These are phyloP conservation scores for Amoebophrya sp. DNA, from an alignment of 169 alveolate genomes.

Conservation along the genomic window DNA sequence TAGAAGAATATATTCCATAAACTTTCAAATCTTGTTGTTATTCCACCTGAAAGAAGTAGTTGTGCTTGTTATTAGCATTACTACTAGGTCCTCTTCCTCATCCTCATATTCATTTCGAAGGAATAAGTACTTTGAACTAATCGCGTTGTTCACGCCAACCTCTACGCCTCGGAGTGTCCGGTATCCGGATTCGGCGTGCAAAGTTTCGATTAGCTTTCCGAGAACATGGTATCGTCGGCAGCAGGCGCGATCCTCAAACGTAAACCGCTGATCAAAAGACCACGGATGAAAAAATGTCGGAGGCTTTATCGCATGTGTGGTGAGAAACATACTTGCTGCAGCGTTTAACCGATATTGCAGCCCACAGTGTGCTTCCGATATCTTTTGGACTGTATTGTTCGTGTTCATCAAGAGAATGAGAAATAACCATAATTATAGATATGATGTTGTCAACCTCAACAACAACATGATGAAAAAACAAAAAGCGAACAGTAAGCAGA, in stretches of 20 bases:
- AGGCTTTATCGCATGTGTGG: background rate
- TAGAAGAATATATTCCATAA: too few species aligned
- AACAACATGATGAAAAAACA: too few species aligned
- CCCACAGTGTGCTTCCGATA: background rate
- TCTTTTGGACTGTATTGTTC: background rate
- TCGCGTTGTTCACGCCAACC: constrained; percentile 17
- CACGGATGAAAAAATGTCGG: background rate
- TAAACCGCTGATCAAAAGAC: background rate
- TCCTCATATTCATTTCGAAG: too few species aligned
- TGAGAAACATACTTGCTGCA: background rate
- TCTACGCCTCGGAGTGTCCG: background rate
- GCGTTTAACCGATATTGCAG: background rate
- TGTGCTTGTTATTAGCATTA: too few species aligned
- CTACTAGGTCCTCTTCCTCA: too few species aligned
- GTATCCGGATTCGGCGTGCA: background rate
- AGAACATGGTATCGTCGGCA: constrained; percentile 6
- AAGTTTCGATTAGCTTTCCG: background rate
- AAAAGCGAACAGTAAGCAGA: too few species aligned
- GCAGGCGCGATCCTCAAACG: constrained; percentile 20
- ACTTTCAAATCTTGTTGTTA: too few species aligned
- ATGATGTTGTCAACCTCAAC: too few species aligned
- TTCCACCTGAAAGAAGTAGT: too few species aligned
- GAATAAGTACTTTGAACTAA: background rate
- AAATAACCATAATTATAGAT: too few species aligned
- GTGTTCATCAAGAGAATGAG: too few species aligned